Evolutionary conservation across 176 grass and related monocot genomes (phyloP), one percentile per base, ranked within the genome.

Genomic region (Areca catechu): DNA sequence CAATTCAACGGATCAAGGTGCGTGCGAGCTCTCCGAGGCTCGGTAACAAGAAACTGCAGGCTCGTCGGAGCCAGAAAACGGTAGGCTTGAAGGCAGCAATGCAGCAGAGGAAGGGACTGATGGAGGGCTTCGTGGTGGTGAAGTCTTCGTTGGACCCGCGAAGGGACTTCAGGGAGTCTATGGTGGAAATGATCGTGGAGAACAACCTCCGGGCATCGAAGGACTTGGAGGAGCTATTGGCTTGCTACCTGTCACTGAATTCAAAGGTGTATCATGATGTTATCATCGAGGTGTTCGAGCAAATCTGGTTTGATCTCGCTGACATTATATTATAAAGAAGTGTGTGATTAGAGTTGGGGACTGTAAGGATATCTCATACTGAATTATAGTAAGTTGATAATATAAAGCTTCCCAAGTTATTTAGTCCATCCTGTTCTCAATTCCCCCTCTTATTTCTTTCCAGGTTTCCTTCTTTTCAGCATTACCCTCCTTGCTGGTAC

Each of bases 201-300:
- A 73, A 86, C 66, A 69, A 68, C 16, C 77, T 86, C 21, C 56
- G 82, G 0, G 57, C 74, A 70, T 24, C 73, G 2, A 70, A 70
- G 47, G 74, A 77, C 2, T 63, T 95, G 0, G 73, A 95, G 66
- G 85, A 89, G 17, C 76, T 95, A 15, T 70, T 95, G 48, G 69
- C 79, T 0, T 89, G 90, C 83, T 95, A 95, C 80, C 70, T 95
- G 54, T 57, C 77, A 10, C 79, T 95, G 68, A 95, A 95, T 81
- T 72, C 70, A 19, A 62, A 61, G 53, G 82, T 78, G 23, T 87
- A 89, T 78, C 90, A 95, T 75, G 57, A 19, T 56, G 67, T 81
- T 66, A 89, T 95, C 75, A 65, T 95, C 68, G 49, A 49, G 58
- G 90, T 83, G 17, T 95, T 95, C 76, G 60, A 78, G 1, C 57